These are phyloP conservation scores for Fonsecaea monophora DNA, from an alignment of 2,329 filamentous ascomycete genomes.

Conservation along the genomic window DNA sequence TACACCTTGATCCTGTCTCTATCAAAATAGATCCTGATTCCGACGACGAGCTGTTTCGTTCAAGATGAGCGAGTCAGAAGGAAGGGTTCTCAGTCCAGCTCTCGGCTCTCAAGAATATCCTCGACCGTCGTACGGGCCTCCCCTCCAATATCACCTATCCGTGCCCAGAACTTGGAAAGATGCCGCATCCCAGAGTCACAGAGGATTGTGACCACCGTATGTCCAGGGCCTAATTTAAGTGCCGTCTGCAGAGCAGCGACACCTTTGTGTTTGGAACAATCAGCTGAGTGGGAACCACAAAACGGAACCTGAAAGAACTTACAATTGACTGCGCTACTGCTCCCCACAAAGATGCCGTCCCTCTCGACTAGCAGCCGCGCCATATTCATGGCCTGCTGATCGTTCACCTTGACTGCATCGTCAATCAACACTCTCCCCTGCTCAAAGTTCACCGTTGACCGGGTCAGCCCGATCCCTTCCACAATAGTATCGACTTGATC, in stretches of 20 bases:
- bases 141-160: slow-evolving; percentile 56
- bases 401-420: slow-evolving; percentile 86
- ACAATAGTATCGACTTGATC: slow-evolving; percentile 95
- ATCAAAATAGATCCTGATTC: slow-evolving; percentile 27
- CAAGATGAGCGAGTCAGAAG: slow-evolving; percentile 8
- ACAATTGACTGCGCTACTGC: slow-evolving; percentile 96
- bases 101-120: slow-evolving; percentile 52
- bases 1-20: slow-evolving; percentile 5
- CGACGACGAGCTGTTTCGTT: slow-evolving; percentile 29
- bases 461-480: slow-evolving; percentile 94
- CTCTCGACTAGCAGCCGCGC: slow-evolving; percentile 95
- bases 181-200: slow-evolving; percentile 60
- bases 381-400: slow-evolving; percentile 89
- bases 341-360: slow-evolving; percentile 92
- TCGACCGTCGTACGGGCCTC: slow-evolving; percentile 54
- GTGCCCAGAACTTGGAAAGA: slow-evolving; percentile 60
- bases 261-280: slow-evolving; percentile 44
- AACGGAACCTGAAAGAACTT: slow-evolving; percentile 42
- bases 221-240: slow-evolving; percentile 55
- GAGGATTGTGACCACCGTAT: slow-evolving; percentile 57
- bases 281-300: slow-evolving; percentile 6
- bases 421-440: slow-evolving; percentile 84
- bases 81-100: slow-evolving; percentile 41
- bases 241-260: slow-evolving; percentile 57
- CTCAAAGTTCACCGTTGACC: slow-evolving; percentile 92